Percentiles rank a stretch among this genome's conserved stretches.
Evolutionary conservation across 495 filamentous ascomycete genomes (phyloP).

Genomic region (Aspergillus nanangensis): DNA sequence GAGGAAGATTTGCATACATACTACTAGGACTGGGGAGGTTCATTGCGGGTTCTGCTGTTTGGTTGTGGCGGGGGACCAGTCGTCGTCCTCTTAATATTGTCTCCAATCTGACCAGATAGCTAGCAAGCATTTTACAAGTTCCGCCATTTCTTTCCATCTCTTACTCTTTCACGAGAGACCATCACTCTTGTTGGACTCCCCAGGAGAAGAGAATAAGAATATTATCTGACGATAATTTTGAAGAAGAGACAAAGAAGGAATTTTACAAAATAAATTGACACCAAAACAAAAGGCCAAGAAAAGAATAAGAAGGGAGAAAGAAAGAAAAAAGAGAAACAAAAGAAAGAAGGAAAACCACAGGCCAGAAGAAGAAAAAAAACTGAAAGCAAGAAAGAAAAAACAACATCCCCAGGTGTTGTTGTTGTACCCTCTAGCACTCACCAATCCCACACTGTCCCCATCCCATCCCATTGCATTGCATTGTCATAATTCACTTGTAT

Average conservation of each 20-base stretch:
- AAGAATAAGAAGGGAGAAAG: constrained; percentile 8
- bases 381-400: background rate
- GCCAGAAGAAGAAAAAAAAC: constrained; percentile 7
- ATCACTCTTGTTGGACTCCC: constrained; percentile 18
- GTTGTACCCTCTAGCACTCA: constrained; percentile 2
- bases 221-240: constrained; percentile 18
- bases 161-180: constrained; percentile 27
- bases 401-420: no score
- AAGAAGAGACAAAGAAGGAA: constrained; percentile 11
- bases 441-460: constrained; percentile 3
- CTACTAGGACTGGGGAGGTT: background rate
- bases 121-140: constrained; percentile 52
- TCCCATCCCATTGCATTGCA: no score
- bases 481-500: no score
- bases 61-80: constrained; percentile 3
- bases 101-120: constrained; percentile 43
- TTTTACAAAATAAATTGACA: constrained; percentile 13
- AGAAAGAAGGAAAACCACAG: constrained; percentile 10
- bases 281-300: constrained; percentile 12
- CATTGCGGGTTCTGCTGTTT: background rate
- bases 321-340: constrained; percentile 14
- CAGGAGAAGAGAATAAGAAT: constrained; percentile 29
- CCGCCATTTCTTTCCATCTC: constrained; percentile 40
- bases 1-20: constrained; percentile 11
- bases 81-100: constrained; percentile 32